Evolutionary conservation across 768 basidiomycete genomes (phyloP).

Genomic region (Lactarius hengduanensis): DNA sequence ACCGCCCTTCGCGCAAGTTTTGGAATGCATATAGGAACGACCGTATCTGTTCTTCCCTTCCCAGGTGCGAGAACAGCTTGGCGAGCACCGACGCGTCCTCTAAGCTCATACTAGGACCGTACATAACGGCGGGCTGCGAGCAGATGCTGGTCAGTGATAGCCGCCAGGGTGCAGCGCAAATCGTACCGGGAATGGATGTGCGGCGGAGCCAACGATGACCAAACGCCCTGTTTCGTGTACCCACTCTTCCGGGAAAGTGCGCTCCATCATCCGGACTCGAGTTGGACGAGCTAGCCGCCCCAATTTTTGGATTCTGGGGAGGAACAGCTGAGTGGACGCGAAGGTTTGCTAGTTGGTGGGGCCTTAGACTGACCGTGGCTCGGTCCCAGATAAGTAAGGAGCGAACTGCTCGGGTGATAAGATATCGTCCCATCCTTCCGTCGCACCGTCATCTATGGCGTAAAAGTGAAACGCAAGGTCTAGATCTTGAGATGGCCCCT

Average conservation of each 20-base stretch:
- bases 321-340: background rate
- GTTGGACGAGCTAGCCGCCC: conserved; percentile 27
- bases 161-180: background rate
- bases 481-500: conserved; percentile 24
- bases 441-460: conserved; percentile 27
- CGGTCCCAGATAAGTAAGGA: conserved; percentile 13
- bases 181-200: conserved; percentile 40
- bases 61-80: conserved; percentile 40
- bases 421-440: conserved; percentile 24
- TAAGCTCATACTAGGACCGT: conserved; percentile 38
- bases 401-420: conserved; percentile 22
- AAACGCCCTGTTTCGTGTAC: conserved; percentile 35
- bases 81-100: conserved; percentile 43
- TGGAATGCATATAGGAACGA: conserved; percentile 39
- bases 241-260: conserved; percentile 36
- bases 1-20: conserved; percentile 37
- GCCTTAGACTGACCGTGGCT: conserved; percentile 25
- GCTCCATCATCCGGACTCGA: conserved; percentile 29
- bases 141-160: background rate
- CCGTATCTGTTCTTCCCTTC: conserved; percentile 33
- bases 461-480: conserved; percentile 33
- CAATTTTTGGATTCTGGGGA: conserved; percentile 27
- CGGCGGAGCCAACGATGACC: conserved; percentile 39
- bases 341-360: background rate
- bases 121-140: conserved; percentile 36